Evolutionary conservation across 2,329 filamentous ascomycete species (phyloP), one percentile per base, ranked within the genome.

Genomic region (Didymella exigua): DNA sequence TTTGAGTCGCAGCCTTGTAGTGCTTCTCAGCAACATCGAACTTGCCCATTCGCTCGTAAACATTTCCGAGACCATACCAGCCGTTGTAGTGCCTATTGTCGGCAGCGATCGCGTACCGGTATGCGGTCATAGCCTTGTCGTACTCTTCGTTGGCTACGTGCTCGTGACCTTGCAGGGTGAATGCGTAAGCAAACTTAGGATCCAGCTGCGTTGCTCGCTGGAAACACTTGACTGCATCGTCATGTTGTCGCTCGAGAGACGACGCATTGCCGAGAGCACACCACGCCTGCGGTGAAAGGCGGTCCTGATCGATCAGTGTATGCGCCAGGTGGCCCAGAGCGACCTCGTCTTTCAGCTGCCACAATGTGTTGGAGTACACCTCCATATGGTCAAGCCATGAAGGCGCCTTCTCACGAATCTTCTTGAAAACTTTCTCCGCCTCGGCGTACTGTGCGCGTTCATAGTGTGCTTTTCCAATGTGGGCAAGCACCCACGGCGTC

Each of bases 301-400:
- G 95, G 56, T 92, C 90, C 14, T 89, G 81, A 61, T 97, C 93
- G 46, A 96, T 84, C 34, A 98, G 82, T 67, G 96, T 91, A 69
- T 98, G 93, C 0, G 93, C 91, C 24, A 99, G 82, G 75, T 95
- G 96, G 0, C 93, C 93, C 19, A 99, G 82, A 58, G 97, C 91
- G 0, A 92, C 90, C 70, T 97, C 93, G 60, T 90, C 88, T 75
- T 96, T 96, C 59, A 97, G 79, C 74, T 97, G 93, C 95, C 96
- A 99, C n/a, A 99, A 82, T n/a, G 96, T 89, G 0, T 95, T 99
- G 13, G 93, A 98, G 76, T 96, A 99, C 30, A 98, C 88, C 72
- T 99, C 95, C 93, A 98, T 97, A 69, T 97, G 93, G 70, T 96
- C 89, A 38, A 96, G 82, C 4, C 91, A 86, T 1, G 90, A 90